Percentiles rank a stretch among this genome's conserved stretches.
phyloP scores from a whole-genome alignment of 352 stramenopile species.

The Pythium chondricola region DNA sequence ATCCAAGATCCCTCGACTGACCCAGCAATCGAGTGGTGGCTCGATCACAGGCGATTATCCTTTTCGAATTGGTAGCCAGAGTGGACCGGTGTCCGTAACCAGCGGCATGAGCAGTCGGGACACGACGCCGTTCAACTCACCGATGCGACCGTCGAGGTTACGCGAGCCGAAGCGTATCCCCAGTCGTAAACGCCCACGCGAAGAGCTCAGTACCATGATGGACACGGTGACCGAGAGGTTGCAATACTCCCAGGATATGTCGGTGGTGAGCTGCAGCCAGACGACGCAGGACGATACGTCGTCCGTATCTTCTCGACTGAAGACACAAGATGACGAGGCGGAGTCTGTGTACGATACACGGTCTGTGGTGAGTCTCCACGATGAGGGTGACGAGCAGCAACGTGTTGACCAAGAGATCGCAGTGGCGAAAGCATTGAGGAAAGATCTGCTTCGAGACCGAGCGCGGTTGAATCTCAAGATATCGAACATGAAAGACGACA shows the following conservation, averaged over 20 bases:
- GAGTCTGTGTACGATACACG: too few relatives aligned
- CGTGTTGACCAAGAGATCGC: constrained; percentile 24
- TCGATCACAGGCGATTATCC: neutral
- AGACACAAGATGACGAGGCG: neutral
- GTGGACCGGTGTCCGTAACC: constrained; percentile 1
- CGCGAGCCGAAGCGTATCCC: constrained; percentile 2
- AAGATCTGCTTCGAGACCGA: constrained; percentile 40
- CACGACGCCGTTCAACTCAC: constrained; percentile 16
- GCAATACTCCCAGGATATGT: constrained; percentile 6
- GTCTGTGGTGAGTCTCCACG: neutral
- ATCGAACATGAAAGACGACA: constrained; percentile 32
- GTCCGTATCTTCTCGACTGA: neutral
- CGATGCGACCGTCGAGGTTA: neutral
- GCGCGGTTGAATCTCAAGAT: constrained; percentile 40
- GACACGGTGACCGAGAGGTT: neutral
- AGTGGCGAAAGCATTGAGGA: constrained; percentile 28
- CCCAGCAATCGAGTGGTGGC: constrained; percentile 4
- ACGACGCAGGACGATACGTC: constrained; percentile 8
- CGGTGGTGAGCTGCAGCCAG: constrained; percentile 1
- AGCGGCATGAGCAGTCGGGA: constrained; percentile 11
- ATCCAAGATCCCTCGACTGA: constrained; percentile 14
- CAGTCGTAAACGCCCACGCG: constrained; percentile 8
- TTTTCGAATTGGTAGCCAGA: neutral
- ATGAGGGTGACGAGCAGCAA: constrained; percentile 8
- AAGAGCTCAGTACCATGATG: constrained; percentile 4